Evolutionary conservation across 257 asterid species (phyloP).

Genomic region (Perilla frutescens): DNA sequence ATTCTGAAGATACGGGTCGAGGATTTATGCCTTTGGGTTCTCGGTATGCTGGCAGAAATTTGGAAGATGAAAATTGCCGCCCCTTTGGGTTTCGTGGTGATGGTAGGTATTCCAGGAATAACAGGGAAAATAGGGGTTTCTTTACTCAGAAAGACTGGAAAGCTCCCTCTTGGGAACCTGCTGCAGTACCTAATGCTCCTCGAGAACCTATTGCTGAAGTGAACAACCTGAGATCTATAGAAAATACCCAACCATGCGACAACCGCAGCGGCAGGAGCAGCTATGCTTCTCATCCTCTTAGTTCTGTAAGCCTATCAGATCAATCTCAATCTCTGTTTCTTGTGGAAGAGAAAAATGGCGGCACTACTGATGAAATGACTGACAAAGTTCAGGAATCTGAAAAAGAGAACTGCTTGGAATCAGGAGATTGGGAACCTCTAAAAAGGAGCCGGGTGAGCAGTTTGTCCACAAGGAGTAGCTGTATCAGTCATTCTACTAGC

Average conservation of each 20-base stretch:
- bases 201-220: slow-evolving; percentile 51
- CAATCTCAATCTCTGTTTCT: slow-evolving; percentile 53
- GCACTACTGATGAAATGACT: slow-evolving; percentile 32
- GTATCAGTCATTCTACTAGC: slow-evolving; percentile 48
- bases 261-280: slow-evolving; percentile 20
- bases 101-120: slow-evolving; percentile 61
- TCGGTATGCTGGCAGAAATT: slow-evolving; percentile 61
- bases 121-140: slow-evolving; percentile 68
- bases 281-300: slow-evolving; percentile 31
- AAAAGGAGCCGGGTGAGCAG: slow-evolving; percentile 57
- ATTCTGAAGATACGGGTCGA: slow-evolving; percentile 70
- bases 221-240: slow-evolving; percentile 58
- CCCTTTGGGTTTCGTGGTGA: slow-evolving; percentile 55
- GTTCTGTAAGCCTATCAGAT: slow-evolving; percentile 38
- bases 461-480: slow-evolving; percentile 51
- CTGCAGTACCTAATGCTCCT: slow-evolving; percentile 54
- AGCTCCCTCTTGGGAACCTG: slow-evolving; percentile 56
- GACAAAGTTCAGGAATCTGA: slow-evolving; percentile 53
- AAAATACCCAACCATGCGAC: slow-evolving; percentile 45
- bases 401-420: slow-evolving; percentile 56
- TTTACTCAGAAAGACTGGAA: slow-evolving; percentile 71
- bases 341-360: slow-evolving; percentile 48
- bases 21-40: slow-evolving; percentile 62
- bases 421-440: slow-evolving; percentile 57
- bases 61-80: slow-evolving; percentile 64